Conservation (phyloP, 1,284 basidiomycete species). For the Puccinia triticina region DNA sequence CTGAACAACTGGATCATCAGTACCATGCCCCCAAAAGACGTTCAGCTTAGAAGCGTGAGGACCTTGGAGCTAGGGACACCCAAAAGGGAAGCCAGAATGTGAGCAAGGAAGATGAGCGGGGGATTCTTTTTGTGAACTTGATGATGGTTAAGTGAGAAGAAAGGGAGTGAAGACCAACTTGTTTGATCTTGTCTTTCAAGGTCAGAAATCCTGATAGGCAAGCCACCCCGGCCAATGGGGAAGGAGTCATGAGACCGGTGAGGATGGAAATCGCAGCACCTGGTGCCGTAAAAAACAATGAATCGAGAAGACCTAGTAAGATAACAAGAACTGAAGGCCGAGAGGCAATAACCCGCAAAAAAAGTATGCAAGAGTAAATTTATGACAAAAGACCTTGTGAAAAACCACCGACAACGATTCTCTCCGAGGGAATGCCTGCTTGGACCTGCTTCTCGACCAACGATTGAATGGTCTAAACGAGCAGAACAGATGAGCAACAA, state of each 20-base stretch:
- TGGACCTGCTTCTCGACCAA: slow-evolving; percentile 33
- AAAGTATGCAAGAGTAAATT: neutral
- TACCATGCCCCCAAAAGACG: slow-evolving; percentile 49
- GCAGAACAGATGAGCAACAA: neutral
- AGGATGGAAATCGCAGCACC: slow-evolving; percentile 36
- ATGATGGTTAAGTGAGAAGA: neutral
- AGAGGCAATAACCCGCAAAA: neutral
- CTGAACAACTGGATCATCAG: slow-evolving; percentile 26
- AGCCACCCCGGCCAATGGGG: slow-evolving; percentile 27
- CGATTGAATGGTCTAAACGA: slow-evolving; percentile 16
- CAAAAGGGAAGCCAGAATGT: neutral
- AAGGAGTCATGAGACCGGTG: slow-evolving; percentile 32
- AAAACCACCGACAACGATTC: slow-evolving; percentile 45
- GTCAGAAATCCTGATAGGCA: slow-evolving; percentile 37
- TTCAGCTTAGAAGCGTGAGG: slow-evolving; percentile 23
- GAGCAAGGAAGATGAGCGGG: neutral
- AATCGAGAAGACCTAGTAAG: neutral
- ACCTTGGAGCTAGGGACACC: slow-evolving; percentile 9
- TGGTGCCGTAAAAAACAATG: neutral
- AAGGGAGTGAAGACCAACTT: neutral
- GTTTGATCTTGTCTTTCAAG: slow-evolving; percentile 35
- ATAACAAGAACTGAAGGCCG: neutral
- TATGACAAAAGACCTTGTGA: slow-evolving; percentile 24
- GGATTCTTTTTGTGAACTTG: neutral
- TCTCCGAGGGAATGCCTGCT: slow-evolving; percentile 23